phyloP scores from a whole-genome alignment of 345 rosid genomes.

The Eucalyptus sp. region DNA sequence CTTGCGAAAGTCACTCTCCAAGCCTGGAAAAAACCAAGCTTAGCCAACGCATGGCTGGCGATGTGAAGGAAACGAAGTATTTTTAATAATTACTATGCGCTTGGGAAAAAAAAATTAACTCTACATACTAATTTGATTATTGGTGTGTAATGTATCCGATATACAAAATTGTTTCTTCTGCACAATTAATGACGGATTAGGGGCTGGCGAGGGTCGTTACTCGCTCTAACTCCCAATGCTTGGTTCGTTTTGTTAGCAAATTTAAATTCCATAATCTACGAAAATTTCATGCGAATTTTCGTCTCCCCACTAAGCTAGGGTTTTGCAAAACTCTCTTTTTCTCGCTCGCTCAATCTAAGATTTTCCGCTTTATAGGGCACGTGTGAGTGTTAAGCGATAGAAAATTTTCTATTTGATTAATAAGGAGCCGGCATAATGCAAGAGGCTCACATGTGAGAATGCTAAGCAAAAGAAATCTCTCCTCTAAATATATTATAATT shows the following conservation, averaged over 20 bases:
- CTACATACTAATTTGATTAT: not conserved
- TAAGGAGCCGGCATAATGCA: rapidly evolving
- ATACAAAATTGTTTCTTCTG: not conserved
- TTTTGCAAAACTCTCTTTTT: not conserved
- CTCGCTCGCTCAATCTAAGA: not conserved
- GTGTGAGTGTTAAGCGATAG: too few species aligned
- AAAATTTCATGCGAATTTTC: not conserved
- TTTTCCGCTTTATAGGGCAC: rapidly evolving
- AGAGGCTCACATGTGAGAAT: not conserved
- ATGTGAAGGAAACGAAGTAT: not conserved
- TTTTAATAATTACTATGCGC: not conserved
- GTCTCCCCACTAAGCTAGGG: not conserved
- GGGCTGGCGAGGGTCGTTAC: not conserved
- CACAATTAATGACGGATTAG: not conserved
- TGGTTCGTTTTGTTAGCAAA: not conserved
- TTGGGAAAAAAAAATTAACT: not conserved
- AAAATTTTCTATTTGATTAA: not conserved
- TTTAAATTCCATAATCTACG: not conserved
- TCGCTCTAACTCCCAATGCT: not conserved
- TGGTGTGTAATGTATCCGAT: not conserved
- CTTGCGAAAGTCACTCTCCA: not conserved
- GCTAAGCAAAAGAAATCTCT: not conserved
- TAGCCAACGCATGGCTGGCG: not conserved
- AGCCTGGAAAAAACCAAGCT: not conserved
- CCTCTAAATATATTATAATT: not conserved